phyloP scores from a whole-genome alignment of 139 green algal species.

The Volvox africanus region DNA sequence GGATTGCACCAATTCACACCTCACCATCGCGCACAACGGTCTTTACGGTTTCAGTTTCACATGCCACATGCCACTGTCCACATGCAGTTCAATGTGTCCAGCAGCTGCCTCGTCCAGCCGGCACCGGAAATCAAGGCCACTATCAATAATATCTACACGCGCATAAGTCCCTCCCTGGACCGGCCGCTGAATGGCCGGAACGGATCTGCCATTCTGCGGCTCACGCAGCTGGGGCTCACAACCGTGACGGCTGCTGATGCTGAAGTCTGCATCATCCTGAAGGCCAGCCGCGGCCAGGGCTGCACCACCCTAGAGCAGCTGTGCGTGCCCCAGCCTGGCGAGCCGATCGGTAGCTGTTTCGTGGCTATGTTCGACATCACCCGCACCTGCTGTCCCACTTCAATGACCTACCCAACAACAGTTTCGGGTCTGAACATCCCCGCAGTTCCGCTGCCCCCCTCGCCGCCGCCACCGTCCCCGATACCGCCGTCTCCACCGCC shows the following conservation, averaged over 20 bases:
- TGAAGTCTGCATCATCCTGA: constrained; percentile 6
- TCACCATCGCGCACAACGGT: no score
- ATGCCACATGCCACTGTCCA: no score
- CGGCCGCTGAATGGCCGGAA: neutral
- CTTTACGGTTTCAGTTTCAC: neutral
- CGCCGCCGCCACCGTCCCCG: neutral
- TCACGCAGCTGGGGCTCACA: constrained; percentile 7
- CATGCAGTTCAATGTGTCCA: constrained; percentile 11
- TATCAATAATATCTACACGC: neutral
- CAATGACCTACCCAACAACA: neutral
- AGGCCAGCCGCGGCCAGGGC: neutral
- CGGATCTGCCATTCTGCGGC: neutral
- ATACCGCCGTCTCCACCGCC: neutral
- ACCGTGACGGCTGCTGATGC: neutral
- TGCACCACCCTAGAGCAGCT: constrained; percentile 17
- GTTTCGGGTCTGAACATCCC: neutral
- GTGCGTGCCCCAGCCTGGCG: neutral
- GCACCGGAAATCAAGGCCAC: neutral
- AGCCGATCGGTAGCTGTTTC: neutral
- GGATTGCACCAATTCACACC: no score
- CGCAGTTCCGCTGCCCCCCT: neutral
- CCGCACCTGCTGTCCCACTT: neutral
- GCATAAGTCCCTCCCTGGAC: neutral
- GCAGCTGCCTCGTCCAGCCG: neutral
- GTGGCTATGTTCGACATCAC: neutral